Conservation (phyloP, 345 rosid genomes). For the Firmiana major region DNA sequence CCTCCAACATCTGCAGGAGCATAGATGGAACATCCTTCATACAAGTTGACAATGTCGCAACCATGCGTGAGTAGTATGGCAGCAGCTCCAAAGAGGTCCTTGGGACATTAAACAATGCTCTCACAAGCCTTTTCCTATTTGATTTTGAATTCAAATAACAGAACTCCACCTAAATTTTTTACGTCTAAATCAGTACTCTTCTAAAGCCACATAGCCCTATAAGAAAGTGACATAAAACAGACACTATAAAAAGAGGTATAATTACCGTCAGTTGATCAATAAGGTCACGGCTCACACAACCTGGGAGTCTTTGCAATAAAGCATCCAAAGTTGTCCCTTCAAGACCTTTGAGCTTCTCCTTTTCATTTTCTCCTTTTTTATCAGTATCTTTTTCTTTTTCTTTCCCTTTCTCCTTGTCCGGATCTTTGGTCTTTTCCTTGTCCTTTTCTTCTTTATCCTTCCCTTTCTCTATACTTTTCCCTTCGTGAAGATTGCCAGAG, state of each 20-base stretch:
- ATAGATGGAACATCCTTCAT: slow-evolving; percentile 91
- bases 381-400: slow-evolving; percentile 83
- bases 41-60: slow-evolving; percentile 87
- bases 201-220: background rate
- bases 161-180: slow-evolving; percentile 76
- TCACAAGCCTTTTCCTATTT: slow-evolving; percentile 89
- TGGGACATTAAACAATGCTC: slow-evolving; percentile 92
- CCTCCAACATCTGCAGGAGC: slow-evolving; percentile 94
- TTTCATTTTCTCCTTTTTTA: slow-evolving; percentile 72
- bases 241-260: slow-evolving; percentile 16
- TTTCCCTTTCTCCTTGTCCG: slow-evolving; percentile 60
- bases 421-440: slow-evolving; percentile 59
- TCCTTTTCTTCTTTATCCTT: slow-evolving; percentile 84
- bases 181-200: slow-evolving; percentile 7
- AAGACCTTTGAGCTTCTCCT: slow-evolving; percentile 80
- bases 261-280: slow-evolving; percentile 94
- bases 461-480: slow-evolving; percentile 55
- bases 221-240: slow-evolving; percentile 1
- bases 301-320: slow-evolving; percentile 87
- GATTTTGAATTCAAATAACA: slow-evolving; percentile 96
- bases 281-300: slow-evolving; percentile 95
- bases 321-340: slow-evolving; percentile 96
- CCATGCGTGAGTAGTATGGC: slow-evolving; percentile 95
- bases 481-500: slow-evolving; percentile 53
- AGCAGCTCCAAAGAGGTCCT: slow-evolving; percentile 96